Evolutionary conservation across 2,329 filamentous ascomycete genomes (phyloP).

Genomic region (Trichophyton verrucosum): DNA sequence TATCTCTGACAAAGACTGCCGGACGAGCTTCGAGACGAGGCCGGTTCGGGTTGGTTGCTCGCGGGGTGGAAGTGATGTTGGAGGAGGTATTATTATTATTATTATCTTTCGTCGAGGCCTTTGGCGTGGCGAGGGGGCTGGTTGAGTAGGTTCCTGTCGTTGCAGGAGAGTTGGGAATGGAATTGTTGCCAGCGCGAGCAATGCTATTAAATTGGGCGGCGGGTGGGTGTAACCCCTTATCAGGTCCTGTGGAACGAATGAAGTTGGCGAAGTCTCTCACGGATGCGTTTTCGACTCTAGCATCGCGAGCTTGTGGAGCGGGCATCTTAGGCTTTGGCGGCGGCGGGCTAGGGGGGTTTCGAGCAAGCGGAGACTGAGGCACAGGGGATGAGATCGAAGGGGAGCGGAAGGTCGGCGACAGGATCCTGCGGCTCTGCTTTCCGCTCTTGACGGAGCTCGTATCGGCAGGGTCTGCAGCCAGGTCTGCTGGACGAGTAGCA

Average conservation of each 20-base stretch:
- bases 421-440: neutral
- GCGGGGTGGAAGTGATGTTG: neutral
- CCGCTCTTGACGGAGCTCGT: neutral
- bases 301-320: conserved; percentile 51
- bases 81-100: neutral
- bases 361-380: neutral
- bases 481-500: conserved; percentile 23
- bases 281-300: conserved; percentile 57
- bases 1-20: conserved; percentile 48
- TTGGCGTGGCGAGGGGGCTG: neutral
- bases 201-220: neutral
- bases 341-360: neutral
- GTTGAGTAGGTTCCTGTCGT: neutral
- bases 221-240: neutral
- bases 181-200: neutral
- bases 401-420: neutral
- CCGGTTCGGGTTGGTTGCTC: conserved; percentile 17
- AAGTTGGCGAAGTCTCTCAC: conserved; percentile 79
- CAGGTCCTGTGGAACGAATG: conserved; percentile 69
- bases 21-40: conserved; percentile 59
- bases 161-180: neutral
- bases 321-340: conserved; percentile 8
- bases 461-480: conserved; percentile 22
- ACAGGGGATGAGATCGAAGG: neutral
- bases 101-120: neutral